Base-by-base conservation (phyloP, 192 early-diverging fungal genomes). In the Cladochytrium replicatum region DNA sequence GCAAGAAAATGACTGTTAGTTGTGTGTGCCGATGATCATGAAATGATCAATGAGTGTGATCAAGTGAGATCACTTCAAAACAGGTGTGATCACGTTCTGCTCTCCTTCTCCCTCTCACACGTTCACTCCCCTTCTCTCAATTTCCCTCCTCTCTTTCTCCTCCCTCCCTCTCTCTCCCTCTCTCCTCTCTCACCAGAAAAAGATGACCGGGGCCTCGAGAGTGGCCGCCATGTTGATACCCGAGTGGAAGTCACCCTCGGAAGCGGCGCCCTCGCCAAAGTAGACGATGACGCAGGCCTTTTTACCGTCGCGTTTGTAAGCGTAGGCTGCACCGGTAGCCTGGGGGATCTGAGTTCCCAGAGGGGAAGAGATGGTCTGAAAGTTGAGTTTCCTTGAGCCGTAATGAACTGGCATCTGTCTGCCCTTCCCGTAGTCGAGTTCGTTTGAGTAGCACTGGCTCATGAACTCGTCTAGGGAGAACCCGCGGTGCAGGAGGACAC, bases 341-440 rank as follows among this genome's bases (percentile, higher is more conserved):
- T 99, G 95, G n/a, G 95, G 95, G 43, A 99, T 77, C 66, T 99
- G 95, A 7, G 95, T 95, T 27, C 84, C 93, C 43, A 99, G 67
- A 22, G 94, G 91, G 6, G 92, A 95, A 13, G 92, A 95, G 40
- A 97, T 97, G 4, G 92, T 93, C 67, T 95, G 92, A 63, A 97
- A 94, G 50, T 90, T 81, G 28, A 82, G 70, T 32, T 78, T 80
- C 51, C 77, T 80, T 27, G 80, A 80, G 4, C 90, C 91, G 59
- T 95, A 99, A 64, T 99, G 95, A 28, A 99, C 82, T 24, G 95
- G 95, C 95, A 99, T 99, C 64, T 99, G 95, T 15, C 95, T 81
- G 32, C 95, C 95, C 63, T 96, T 95, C 29, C 91, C 90, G 47
- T 72, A 58, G 66, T 96, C 95, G 31, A 62, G 50, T 27, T 77